These are phyloP conservation scores for Xerocomus nothofagi DNA, from an alignment of 1,284 basidiomycete genomes.

Conservation along the genomic window DNA sequence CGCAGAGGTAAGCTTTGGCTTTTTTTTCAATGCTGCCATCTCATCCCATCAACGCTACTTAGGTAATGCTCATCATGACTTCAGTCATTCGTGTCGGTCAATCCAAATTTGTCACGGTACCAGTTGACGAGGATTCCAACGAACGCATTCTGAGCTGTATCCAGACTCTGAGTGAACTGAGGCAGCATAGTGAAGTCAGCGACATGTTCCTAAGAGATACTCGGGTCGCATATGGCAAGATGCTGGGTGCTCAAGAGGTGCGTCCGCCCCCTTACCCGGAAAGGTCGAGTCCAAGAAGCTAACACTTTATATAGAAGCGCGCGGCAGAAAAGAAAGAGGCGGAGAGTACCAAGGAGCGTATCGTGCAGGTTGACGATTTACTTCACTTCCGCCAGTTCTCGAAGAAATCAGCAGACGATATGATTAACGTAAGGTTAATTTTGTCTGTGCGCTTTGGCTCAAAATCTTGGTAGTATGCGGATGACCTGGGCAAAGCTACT, in stretches of 20 bases:
- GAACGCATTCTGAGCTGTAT: conserved; percentile 98
- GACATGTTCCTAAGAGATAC: conserved; percentile 94
- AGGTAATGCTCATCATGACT: conserved; percentile 98
- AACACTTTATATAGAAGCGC: conserved; percentile 54
- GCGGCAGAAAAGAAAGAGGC: conserved; percentile 85
- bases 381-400: conserved; percentile 93
- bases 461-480: conserved; percentile 67
- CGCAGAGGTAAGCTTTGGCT: conserved; percentile 65
- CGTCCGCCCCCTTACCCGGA: conserved; percentile 12
- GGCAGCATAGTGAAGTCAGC: conserved; percentile 61
- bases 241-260: conserved; percentile 91
- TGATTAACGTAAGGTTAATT: conserved; percentile 66
- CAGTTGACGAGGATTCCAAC: conserved; percentile 97
- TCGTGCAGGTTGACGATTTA: conserved; percentile 91
- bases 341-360: conserved; percentile 71
- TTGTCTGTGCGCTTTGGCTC: not conserved
- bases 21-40: conserved; percentile 2
- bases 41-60: not conserved
- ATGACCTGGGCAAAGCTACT: conserved; percentile 89
- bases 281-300: not conserved
- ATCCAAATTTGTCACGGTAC: conserved; percentile 89
- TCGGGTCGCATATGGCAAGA: conserved; percentile 90
- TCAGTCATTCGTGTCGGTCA: conserved; percentile 96
- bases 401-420: conserved; percentile 83
- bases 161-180: conserved; percentile 84